Base-by-base conservation (phyloP, 164 flowering plant species). In the Cinnamomum chago region DNA sequence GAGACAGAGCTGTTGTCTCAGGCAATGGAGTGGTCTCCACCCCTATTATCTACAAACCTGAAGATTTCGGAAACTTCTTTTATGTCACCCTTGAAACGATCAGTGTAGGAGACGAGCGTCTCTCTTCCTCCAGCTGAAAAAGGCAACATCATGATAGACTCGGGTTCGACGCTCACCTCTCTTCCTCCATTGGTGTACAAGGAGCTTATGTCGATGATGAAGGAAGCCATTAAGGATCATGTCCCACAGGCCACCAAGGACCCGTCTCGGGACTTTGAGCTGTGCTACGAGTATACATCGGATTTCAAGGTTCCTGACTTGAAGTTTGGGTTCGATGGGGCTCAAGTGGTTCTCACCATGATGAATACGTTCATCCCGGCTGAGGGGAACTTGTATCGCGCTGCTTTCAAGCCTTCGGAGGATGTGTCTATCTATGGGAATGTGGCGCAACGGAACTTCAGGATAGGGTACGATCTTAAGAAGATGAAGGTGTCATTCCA, bases 141-240 rank as follows among this genome's bases (percentile, higher is more conserved):
- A 0, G 91, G 87, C 0, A 87, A 86, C 70, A 88, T 88, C 24
- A 85, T 91, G 62, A 82, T 91, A 1, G 96, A 91, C 71, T 88
- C 90, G 0, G 93, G 96, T 0, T 87, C 91, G 0, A 84, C 92
- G 0, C 52, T 88, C 23, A 86, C 88, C 0, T 4, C 77, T 0
- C 72, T 88, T 0, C 83, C 83, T 0, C 0, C n/a, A 0, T 72
- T 73, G 0, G 35, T 84, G 1, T 81, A 77, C 69, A 2, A 58
- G 0, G 7, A 75, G 0, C 22, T 89, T 6, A 77, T 72, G n/a
- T 18, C 79, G 0, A 76, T 18, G 1, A 28, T 79, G 62, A 73
- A 30, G 9, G 20, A 65, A 2, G 76, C 79, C 1, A 71, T 74
- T 20, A 4, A 9, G 9, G 47, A 40, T 40, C 47, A 33, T 47